Conservation (phyloP, 768 basidiomycete species). For the Polyporus arcularius region DNA sequence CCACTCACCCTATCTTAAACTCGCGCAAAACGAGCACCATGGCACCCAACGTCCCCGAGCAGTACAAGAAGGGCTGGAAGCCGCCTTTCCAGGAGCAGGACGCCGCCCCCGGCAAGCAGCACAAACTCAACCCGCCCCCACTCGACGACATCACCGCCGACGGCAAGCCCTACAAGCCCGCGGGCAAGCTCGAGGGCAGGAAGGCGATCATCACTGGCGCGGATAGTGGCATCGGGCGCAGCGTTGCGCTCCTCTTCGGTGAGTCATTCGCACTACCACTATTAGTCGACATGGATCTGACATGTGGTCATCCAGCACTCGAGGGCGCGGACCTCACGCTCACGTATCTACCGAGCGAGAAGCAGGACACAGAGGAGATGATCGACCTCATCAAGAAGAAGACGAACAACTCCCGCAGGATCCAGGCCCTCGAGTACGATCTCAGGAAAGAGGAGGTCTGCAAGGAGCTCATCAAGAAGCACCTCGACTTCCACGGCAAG, state of each 20-base stretch:
- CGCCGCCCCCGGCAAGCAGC: conserved; percentile 33
- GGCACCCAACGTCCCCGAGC: conserved; percentile 20
- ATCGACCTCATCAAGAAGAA: conserved; percentile 40
- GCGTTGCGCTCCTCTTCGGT: conserved; percentile 43
- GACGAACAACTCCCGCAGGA: conserved; percentile 38
- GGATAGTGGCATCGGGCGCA: conserved; percentile 51
- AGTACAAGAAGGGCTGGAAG: conserved; percentile 36
- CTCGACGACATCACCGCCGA: conserved; percentile 45
- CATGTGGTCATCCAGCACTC: conserved; percentile 23
- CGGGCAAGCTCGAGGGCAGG: conserved; percentile 49
- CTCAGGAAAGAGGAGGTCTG: conserved; percentile 40
- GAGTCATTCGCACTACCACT: conserved; percentile 1
- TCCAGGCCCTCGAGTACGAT: conserved; percentile 40
- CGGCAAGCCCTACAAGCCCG: conserved; percentile 45
- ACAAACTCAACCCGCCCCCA: conserved; percentile 34
- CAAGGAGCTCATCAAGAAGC: conserved; percentile 38
- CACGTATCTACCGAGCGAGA: conserved; percentile 34
- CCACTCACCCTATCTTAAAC: no score
- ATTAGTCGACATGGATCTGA: no score
- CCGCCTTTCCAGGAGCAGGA: conserved; percentile 33
- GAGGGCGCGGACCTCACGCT: conserved; percentile 40
- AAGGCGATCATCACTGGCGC: conserved; percentile 51
- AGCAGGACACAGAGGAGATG: conserved; percentile 41
- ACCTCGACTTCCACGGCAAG: conserved; percentile 37
- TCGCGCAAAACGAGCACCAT: background rate